Conservation (phyloP, 2,329 filamentous ascomycete genomes). For the Colletotrichum lupini region DNA sequence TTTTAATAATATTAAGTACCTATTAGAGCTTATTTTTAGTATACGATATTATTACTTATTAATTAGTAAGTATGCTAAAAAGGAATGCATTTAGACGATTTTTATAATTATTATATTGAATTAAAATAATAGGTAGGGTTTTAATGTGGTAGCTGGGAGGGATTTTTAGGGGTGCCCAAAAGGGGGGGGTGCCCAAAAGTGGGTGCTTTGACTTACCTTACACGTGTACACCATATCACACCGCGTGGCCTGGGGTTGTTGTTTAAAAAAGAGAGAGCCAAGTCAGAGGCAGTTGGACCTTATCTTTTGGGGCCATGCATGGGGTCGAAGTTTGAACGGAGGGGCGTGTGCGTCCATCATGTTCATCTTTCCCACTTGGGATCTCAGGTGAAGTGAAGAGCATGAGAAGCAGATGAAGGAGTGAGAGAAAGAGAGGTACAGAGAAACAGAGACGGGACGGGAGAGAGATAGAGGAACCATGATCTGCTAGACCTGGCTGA, state of each 20-base stretch:
- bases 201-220: too few relatives aligned
- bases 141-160: too few relatives aligned
- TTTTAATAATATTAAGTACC: too few relatives aligned
- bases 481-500: background rate
- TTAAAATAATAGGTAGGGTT: too few relatives aligned
- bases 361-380: background rate
- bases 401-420: background rate
- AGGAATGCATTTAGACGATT: too few relatives aligned
- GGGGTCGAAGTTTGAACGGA: background rate
- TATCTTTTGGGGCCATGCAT: background rate
- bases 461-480: background rate
- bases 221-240: background rate
- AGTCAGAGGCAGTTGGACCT: background rate
- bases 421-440: too few relatives aligned
- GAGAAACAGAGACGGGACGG: background rate
- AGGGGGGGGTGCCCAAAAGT: too few relatives aligned
- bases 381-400: background rate
- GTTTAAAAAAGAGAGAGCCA: background rate
- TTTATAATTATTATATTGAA: too few relatives aligned
- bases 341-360: background rate
- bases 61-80: too few relatives aligned
- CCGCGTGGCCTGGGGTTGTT: background rate
- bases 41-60: too few relatives aligned
- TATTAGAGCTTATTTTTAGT: too few relatives aligned
- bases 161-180: too few relatives aligned